These are phyloP conservation scores for Phytophthora ohioensis DNA, from an alignment of 352 stramenopile species.

Conservation along the genomic window DNA sequence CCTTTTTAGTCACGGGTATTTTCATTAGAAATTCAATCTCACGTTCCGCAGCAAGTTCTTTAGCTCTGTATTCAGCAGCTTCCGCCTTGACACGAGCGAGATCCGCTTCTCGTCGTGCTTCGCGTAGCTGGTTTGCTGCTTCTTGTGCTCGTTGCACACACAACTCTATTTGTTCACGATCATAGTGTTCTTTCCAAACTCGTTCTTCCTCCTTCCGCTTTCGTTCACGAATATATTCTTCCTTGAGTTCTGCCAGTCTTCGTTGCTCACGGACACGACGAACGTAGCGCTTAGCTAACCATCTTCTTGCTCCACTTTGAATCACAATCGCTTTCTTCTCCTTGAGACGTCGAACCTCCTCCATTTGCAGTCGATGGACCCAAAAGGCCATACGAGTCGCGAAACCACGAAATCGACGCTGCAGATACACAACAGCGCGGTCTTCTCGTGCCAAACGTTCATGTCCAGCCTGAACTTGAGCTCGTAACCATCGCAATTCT, in stretches of 20 bases:
- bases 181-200: conserved; percentile 61
- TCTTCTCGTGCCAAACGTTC: conserved; percentile 55
- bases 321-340: conserved; percentile 42
- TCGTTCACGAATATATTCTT: conserved; percentile 66
- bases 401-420: conserved; percentile 67
- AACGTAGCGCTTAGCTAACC: conserved; percentile 46
- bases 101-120: conserved; percentile 72
- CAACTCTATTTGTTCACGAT: conserved; percentile 68
- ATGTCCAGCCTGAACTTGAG: conserved; percentile 42
- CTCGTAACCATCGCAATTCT: conserved; percentile 51
- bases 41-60: conserved; percentile 51
- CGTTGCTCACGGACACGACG: conserved; percentile 38
- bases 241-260: conserved; percentile 57
- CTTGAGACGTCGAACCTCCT: conserved; percentile 46
- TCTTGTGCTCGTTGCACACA: conserved; percentile 54
- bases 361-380: conserved; percentile 46
- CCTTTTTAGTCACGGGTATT: conserved; percentile 2
- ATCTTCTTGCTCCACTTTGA: conserved; percentile 48
- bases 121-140: conserved; percentile 54
- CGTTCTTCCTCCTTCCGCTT: conserved; percentile 62
- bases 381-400: conserved; percentile 48
- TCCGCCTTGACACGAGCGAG: conserved; percentile 62
- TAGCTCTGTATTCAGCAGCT: conserved; percentile 50
- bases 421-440: conserved; percentile 52
- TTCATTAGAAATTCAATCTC: conserved; percentile 38